Conservation (phyloP, 2,329 filamentous ascomycete genomes). For the Fusarium bulbicola region DNA sequence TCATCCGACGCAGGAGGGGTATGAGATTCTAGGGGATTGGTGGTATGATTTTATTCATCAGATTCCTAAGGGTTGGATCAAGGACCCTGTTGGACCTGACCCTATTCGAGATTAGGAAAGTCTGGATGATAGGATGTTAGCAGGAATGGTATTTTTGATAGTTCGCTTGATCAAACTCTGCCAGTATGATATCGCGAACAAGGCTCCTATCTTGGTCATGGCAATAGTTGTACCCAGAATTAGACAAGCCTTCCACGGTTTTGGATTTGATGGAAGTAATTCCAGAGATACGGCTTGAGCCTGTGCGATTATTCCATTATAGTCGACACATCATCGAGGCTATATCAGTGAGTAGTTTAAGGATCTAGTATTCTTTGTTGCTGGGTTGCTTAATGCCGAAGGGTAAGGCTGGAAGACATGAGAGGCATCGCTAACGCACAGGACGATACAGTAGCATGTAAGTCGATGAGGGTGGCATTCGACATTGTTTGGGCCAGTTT, state of each 20-base stretch:
- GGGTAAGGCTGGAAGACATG: accelerated
- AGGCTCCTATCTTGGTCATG: background rate
- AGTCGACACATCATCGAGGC: too few species aligned
- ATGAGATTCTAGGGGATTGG: slow-evolving; percentile 44
- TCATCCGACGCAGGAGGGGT: slow-evolving; percentile 46
- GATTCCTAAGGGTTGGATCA: slow-evolving; percentile 45
- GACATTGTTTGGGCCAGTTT: too few species aligned
- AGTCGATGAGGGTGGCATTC: background rate
- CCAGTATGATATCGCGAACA: too few species aligned
- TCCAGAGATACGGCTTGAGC: background rate
- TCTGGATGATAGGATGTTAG: accelerated
- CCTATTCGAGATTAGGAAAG: background rate
- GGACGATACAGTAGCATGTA: background rate
- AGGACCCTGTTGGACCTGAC: background rate
- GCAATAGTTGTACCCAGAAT: background rate
- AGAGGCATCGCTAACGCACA: background rate
- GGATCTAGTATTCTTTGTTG: accelerated
- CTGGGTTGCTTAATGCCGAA: accelerated
- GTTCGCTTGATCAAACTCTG: background rate
- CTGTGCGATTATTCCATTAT: accelerated
- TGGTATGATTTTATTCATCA: slow-evolving; percentile 50
- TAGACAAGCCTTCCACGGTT: background rate
- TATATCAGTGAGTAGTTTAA: background rate
- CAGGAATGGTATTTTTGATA: accelerated
- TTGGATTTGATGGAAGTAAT: accelerated